These are phyloP conservation scores for Cylindrotheca closterium DNA, from an alignment of 108 stramenopile species.

Conservation along the genomic window DNA sequence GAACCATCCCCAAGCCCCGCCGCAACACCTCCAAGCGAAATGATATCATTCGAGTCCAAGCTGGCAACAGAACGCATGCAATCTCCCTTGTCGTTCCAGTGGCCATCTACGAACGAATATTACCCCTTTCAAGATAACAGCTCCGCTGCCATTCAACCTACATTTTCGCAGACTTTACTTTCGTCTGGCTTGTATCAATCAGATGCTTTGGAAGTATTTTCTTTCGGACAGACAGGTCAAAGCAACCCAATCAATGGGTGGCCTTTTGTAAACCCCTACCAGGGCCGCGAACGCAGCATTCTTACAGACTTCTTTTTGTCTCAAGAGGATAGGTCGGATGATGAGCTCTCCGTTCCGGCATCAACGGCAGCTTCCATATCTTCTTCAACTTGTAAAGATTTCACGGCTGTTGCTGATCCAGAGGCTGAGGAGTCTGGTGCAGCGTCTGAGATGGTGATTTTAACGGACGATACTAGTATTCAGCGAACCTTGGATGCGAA, in stretches of 20 bases:
- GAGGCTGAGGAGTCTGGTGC: constrained; percentile 30
- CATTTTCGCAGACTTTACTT: neutral
- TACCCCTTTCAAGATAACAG: too few relatives aligned
- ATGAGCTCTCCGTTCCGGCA: constrained; percentile 43
- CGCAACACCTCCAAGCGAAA: too few relatives aligned
- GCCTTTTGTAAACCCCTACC: constrained; percentile 21
- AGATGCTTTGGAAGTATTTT: neutral
- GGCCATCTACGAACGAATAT: too few relatives aligned
- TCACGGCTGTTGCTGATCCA: constrained; percentile 16
- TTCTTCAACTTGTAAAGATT: constrained; percentile 53
- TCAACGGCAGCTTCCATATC: constrained; percentile 83
- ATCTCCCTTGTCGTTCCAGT: too few relatives aligned
- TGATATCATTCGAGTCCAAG: too few relatives aligned
- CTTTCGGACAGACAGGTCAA: neutral
- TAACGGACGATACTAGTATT: too few relatives aligned
- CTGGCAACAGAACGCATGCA: too few relatives aligned
- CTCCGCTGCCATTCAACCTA: too few relatives aligned
- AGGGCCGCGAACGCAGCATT: constrained; percentile 46
- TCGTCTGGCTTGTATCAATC: constrained; percentile 1
- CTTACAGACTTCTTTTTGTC: constrained; percentile 54
- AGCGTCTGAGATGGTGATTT: too few relatives aligned
- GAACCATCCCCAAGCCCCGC: too few relatives aligned
- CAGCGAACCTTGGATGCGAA: neutral
- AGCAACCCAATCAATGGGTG: constrained; percentile 7
- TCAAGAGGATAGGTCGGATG: constrained; percentile 21